Evolutionary conservation across 352 stramenopile genomes (phyloP), one percentile per base, ranked within the genome.

Genomic region (Halophytophthora polymorphica): DNA sequence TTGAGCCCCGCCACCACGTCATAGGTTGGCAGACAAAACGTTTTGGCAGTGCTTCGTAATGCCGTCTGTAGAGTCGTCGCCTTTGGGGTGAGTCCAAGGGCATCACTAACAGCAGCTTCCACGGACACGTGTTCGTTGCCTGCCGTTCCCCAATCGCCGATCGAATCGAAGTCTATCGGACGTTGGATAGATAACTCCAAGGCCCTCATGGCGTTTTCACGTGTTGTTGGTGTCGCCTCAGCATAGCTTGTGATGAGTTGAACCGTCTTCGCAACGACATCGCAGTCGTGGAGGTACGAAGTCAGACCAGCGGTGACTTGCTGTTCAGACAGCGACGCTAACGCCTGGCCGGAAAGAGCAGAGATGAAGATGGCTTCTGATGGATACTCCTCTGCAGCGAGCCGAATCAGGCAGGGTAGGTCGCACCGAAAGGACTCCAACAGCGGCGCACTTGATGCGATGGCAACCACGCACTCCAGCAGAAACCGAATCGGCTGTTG

Each of bases 261-360:
- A 21, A 93, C 58, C 7, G 66, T 74, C 35, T 69, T 73, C 6
- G 63, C 57, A 21, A 93, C 51, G 7, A 69, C 52, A 44, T 69
- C 70, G 45, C 73, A 86, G 41, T 90, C 82, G 40, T 89, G 68
- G 15, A 93, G 56, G 42, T 93, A 90, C 82, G 79, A 93, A 6
- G 86, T 73, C 0, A 90, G 50, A 2, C 64, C 79, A 7, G 82
- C 73, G 42, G 77, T 93, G 49, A 93, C 86, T 38, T 78, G 87
- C 36, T 70, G 73, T 49, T 86, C 71, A 0, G 71, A 50, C 1
- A 89, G 53, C 0, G 66, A 64, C 2, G 61, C 52, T 10, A 93
- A 46, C 0, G 77, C 71, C 34, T 72, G 66, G n/a, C 51, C 67
- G 17, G 65, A 70, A 19, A 70, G 51, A 19, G 83, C 79, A 15